Evolutionary conservation across 768 basidiomycete genomes (phyloP).

Genomic region (Lanmaoa pseudosensibilis): DNA sequence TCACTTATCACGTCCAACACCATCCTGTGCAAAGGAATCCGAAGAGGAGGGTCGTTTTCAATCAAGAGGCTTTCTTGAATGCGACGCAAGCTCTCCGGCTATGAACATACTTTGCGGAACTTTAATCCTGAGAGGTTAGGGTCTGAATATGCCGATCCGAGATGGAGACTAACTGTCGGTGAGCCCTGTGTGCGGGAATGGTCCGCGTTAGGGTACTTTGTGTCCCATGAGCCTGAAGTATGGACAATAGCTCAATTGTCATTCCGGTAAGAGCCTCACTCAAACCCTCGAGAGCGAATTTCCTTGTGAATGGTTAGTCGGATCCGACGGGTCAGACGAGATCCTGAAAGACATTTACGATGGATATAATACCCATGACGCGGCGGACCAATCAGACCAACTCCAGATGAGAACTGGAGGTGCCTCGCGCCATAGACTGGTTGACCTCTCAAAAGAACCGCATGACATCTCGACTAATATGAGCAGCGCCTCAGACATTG

Average conservation of each 20-base stretch:
- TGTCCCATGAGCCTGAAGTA: neutral
- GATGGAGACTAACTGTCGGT: neutral
- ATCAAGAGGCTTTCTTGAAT: neutral
- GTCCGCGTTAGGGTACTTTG: too few relatives aligned
- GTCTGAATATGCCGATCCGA: too few relatives aligned
- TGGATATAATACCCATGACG: neutral
- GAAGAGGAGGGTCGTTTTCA: neutral
- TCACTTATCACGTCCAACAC: neutral
- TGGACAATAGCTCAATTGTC: neutral
- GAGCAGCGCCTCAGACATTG: neutral
- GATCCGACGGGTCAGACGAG: neutral
- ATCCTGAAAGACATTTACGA: neutral
- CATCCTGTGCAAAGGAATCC: neutral
- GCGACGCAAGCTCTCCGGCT: neutral
- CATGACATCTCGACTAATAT: neutral
- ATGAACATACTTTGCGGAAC: neutral
- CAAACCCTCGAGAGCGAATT: neutral
- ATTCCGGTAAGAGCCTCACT: neutral
- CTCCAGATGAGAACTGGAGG: too few relatives aligned
- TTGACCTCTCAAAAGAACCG: neutral
- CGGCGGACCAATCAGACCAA: neutral
- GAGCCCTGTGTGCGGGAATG: neutral
- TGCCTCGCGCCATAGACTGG: neutral
- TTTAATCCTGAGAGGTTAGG: neutral
- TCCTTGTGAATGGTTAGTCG: neutral